Base-by-base conservation (phyloP, 768 basidiomycete species). In the Lactarius hatsudake region DNA sequence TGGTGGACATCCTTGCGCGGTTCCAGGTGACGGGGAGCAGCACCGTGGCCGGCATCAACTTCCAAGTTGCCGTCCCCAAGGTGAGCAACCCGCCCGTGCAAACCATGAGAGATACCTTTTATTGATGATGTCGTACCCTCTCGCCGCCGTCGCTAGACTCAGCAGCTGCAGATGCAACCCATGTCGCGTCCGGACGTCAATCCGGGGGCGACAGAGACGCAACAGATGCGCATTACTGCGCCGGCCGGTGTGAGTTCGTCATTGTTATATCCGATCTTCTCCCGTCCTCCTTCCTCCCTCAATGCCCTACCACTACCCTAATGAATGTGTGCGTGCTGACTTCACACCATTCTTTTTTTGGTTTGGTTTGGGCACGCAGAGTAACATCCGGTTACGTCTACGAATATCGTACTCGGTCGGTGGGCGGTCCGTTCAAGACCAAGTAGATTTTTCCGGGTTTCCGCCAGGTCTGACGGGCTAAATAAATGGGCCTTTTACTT, bases 51-150 rank as follows among this genome's bases (percentile, higher is more conserved):
- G 87, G 86, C 1, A 79, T 99, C 57, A 94, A 89, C 73, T 98
- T 99, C 81, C 97, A 98, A 76, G 97, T 95, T 48, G 97, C 96
- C 9, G 96, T 99, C 9, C 96, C 96, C 4, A 96, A 94, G 84
- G 95, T 94, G 67, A 66, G 76, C 62, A 34, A 30, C 23, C 23
- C 12, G 23, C n/a, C 23, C 10, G n/a, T 5, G 5, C 48, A 51
- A 26, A 51, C 12, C 51, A 5, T 28, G 23, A 23, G 23, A 26
- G 13, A 26, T 23, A 12, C 10, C 4, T 51, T 45, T 30, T 23
- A 20, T 26, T 23, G 26, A 45, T 38, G 15, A 7, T 23, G 42
- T 15, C 28, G 7, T 2, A 28, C 45, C 17, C 40, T 10, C 36
- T 38, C 36, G 8, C 34, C 34, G 6, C 17, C n/a, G 36, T 26